These are phyloP conservation scores for Coniophora puteana DNA, from an alignment of 1,284 basidiomycete genomes.

Conservation along the genomic window DNA sequence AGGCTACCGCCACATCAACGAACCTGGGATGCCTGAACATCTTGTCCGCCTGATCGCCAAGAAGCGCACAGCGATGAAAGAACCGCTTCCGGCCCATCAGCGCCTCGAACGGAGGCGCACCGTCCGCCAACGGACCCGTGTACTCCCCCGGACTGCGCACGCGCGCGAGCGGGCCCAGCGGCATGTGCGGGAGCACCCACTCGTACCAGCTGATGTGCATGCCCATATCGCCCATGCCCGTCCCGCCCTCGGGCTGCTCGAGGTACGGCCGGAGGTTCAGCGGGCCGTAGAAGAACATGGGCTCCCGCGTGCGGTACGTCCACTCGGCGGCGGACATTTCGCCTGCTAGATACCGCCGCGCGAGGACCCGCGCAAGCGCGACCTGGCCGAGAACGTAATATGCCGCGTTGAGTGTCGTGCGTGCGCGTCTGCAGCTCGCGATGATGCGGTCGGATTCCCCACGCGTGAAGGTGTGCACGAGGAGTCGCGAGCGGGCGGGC, in stretches of 20 bases:
- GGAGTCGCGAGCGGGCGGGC: constrained; percentile 31
- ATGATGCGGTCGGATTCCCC: constrained; percentile 28
- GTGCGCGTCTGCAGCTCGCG: constrained; percentile 35
- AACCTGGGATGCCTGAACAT: constrained; percentile 44
- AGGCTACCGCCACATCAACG: constrained; percentile 37
- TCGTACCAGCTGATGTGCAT: constrained; percentile 42
- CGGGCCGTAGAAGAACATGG: constrained; percentile 47
- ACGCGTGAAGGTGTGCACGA: constrained; percentile 22
- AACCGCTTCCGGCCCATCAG: constrained; percentile 46
- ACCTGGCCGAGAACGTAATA: constrained; percentile 49
- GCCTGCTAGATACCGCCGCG: constrained; percentile 42
- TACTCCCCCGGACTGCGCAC: neutral
- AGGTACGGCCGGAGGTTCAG: constrained; percentile 51
- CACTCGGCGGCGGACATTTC: constrained; percentile 49
- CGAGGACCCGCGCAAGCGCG: constrained; percentile 50
- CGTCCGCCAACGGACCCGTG: constrained; percentile 20
- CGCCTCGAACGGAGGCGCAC: constrained; percentile 35
- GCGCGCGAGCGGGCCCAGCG: constrained; percentile 30
- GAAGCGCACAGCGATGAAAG: constrained; percentile 35
- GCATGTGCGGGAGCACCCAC: constrained; percentile 48
- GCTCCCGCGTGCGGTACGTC: constrained; percentile 46
- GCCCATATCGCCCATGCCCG: constrained; percentile 41
- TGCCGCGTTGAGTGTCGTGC: constrained; percentile 49
- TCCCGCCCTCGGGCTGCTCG: constrained; percentile 35
- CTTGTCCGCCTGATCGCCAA: constrained; percentile 34